Percentiles rank a stretch among this genome's conserved stretches.
Conservation (phyloP, 2,329 filamentous ascomycete genomes). For the Alternaria brassicae region DNA sequence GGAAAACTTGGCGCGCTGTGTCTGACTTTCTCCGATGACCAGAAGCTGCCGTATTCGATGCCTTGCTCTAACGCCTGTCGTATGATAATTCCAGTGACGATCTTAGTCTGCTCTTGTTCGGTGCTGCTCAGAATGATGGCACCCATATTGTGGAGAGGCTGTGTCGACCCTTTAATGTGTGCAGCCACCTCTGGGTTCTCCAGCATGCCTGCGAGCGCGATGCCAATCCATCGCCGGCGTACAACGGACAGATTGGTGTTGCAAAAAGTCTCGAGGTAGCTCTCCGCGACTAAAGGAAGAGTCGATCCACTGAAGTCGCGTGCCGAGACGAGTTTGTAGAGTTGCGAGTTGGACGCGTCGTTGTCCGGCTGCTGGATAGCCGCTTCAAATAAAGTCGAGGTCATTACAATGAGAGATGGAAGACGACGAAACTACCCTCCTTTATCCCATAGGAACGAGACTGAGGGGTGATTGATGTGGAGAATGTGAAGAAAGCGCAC, state of each 20-base stretch:
- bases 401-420: constrained; percentile 17
- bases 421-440: neutral
- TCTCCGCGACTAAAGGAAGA: constrained; percentile 25
- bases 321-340: constrained; percentile 28
- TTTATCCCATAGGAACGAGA: neutral
- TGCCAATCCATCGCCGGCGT: constrained; percentile 42
- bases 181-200: constrained; percentile 20
- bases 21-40: constrained; percentile 32
- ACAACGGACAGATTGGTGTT: constrained; percentile 18
- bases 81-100: constrained; percentile 43
- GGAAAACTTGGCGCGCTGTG: constrained; percentile 38
- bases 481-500: neutral
- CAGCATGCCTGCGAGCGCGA: constrained; percentile 41
- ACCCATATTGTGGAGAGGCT: constrained; percentile 30
- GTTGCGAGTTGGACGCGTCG: constrained; percentile 23
- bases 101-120: constrained; percentile 40
- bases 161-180: constrained; percentile 20
- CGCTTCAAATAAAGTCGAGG: constrained; percentile 24
- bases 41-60: constrained; percentile 36
- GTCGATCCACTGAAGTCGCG: constrained; percentile 12
- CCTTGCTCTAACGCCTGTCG: constrained; percentile 30
- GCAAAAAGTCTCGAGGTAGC: constrained; percentile 41
- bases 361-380: constrained; percentile 33
- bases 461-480: neutral
- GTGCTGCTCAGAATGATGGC: constrained; percentile 28